phyloP scores from a whole-genome alignment of 768 basidiomycete genomes.

The Porphyrellus cyaneotinctus region DNA sequence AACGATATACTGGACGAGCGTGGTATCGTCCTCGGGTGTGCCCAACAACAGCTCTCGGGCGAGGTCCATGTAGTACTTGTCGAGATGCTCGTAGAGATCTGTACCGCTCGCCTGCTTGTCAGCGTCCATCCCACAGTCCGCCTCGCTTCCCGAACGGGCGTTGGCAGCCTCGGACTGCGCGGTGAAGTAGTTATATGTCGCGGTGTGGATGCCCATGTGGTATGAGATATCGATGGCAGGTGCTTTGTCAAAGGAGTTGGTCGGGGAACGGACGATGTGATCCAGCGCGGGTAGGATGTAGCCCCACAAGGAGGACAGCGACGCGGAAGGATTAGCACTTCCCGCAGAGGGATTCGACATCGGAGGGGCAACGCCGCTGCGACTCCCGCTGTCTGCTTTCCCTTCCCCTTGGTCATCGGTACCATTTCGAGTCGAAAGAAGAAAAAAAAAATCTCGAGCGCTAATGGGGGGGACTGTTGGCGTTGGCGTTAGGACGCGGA shows the following conservation, averaged over 20 bases:
- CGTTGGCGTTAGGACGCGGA: conserved; percentile 8
- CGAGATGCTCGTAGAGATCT: conserved; percentile 70
- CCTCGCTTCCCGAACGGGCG: conserved; percentile 12
- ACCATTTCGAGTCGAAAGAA: too few species aligned
- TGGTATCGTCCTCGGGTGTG: conserved; percentile 60
- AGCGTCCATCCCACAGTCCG: conserved; percentile 20
- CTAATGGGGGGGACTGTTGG: background rate
- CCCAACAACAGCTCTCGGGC: conserved; percentile 60
- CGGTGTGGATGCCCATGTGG: conserved; percentile 75
- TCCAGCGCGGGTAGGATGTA: conserved; percentile 73
- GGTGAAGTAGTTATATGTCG: conserved; percentile 79
- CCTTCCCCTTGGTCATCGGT: conserved; percentile 30
- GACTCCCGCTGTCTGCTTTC: conserved; percentile 22
- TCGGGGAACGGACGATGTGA: conserved; percentile 70
- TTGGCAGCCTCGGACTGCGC: conserved; percentile 49
- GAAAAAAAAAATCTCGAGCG: conserved; percentile 2
- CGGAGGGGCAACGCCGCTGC: conserved; percentile 28
- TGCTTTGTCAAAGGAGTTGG: conserved; percentile 55
- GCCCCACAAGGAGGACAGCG: conserved; percentile 67
- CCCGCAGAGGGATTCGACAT: conserved; percentile 54
- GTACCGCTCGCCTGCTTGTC: conserved; percentile 44
- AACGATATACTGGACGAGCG: conserved; percentile 65
- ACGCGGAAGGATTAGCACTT: conserved; percentile 71
- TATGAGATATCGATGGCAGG: conserved; percentile 69
- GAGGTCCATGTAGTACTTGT: conserved; percentile 62